Evolutionary conservation across 108 stramenopile genomes (phyloP), one percentile per base, ranked within the genome.

Genomic region (Cylindrotheca closterium): DNA sequence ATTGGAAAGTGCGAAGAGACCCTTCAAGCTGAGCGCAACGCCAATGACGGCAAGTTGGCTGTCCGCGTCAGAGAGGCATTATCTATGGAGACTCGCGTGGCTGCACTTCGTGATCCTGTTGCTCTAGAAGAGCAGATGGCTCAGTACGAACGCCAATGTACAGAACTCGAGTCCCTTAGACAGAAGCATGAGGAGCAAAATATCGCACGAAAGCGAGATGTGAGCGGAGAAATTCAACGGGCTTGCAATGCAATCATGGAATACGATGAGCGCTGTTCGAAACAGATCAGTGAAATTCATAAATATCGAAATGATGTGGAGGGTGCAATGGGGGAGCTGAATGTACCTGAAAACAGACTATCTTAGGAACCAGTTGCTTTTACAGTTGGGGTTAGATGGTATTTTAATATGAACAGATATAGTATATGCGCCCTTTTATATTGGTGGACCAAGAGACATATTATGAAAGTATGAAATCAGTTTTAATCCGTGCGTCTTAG

Each of bases 81-180:
- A 46, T 62, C 75, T 19, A 64, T 89, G 62, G 78, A 88, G 46
- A 55, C 63, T 3, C 88, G 81, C 63, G 85, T 90, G 12, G 73
- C 73, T 15, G 72, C 88, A 32, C 79, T 91, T 50, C 81, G 86
- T 24, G 87, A 92, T 66, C 93, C 90, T 18, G 67, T 83, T 22
- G 77, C 80, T 27, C 68, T 89, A 8, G 88, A 92, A 67, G 79
- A 84, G 32, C 79, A 83, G 7, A 79, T 95, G 57, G 73, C 78
- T 21, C 65, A 67, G 19, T 73, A 55, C 52, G 65, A 88, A 32
- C 75, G 75, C 1, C 81, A 84, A 50, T 82, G 77, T 62, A 47
- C 77, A 18, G 76, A 85, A 34, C 68, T 95, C 18, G 76, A 85
- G 62, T 67, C 71, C 18, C 55, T 81, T 25, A 73, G 74, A 32